Conservation (phyloP, 495 filamentous ascomycete species). For the Thermochaetoides thermophila region DNA sequence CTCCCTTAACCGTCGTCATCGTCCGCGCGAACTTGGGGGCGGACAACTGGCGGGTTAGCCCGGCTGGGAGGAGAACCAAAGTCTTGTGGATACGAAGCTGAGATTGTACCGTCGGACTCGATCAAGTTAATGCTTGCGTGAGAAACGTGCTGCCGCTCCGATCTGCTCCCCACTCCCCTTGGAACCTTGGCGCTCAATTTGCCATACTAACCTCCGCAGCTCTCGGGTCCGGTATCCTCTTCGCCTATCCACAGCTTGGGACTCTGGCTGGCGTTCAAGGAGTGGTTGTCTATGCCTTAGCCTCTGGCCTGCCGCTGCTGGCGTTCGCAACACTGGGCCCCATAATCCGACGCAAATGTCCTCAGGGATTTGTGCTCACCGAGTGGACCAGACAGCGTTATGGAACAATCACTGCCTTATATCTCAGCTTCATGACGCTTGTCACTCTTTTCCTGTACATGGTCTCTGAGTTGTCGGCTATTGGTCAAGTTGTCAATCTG, state of each 20-base stretch:
- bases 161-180: constrained; percentile 19
- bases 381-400: constrained; percentile 68
- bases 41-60: no score
- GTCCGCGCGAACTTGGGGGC: no score
- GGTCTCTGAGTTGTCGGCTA: constrained; percentile 60
- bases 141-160: constrained; percentile 77
- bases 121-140: constrained; percentile 95
- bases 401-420: constrained; percentile 46
- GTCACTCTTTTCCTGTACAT: constrained; percentile 69
- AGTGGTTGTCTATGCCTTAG: constrained; percentile 52
- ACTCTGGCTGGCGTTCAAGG: constrained; percentile 67
- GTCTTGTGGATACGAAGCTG: constrained; percentile 48
- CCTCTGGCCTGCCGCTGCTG: constrained; percentile 50
- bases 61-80: constrained; percentile 19
- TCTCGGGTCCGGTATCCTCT: constrained; percentile 63
- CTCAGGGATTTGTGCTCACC: constrained; percentile 63
- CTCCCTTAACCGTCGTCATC: no score
- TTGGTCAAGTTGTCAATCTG: constrained; percentile 57
- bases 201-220: constrained; percentile 32
- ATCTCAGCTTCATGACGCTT: constrained; percentile 56
- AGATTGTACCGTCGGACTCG: constrained; percentile 86
- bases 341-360: constrained; percentile 57
- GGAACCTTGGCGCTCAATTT: constrained; percentile 10
- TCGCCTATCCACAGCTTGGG: constrained; percentile 63
- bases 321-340: constrained; percentile 55